Evolutionary conservation across 768 basidiomycete species (phyloP), one percentile per base, ranked within the genome.

Genomic region (Boletus huronensis): DNA sequence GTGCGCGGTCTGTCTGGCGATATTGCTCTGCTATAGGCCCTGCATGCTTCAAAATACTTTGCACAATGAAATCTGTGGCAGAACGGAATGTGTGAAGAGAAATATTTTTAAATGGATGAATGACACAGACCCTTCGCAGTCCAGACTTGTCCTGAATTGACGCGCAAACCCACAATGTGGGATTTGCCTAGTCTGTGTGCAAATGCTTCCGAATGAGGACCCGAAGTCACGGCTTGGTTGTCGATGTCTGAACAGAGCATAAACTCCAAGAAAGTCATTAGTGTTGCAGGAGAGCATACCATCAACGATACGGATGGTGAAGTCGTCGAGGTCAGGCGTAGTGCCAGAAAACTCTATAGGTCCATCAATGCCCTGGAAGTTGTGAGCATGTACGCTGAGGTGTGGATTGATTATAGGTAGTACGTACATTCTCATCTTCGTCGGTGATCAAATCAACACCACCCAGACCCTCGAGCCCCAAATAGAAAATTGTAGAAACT

Each of bases 401-500:
- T 48, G 39, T 6, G 34, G n/a, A 44, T 34, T 19, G 21, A n/a
- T 31, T 38, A 16, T 16, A 70, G 81, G 23, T 59, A 93, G 17
- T 16, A 70, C 81, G 23, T 59, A 93, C 92, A 68, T 88, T 81
- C 57, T 89, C 83, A 47, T 86, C 75, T 62, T 87, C 84, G 31
- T 86, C 84, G 0, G 83, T 88, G 47, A 89, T 86, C 78, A 97
- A 79, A 54, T 89, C 84, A 25, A 98, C 55, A 3, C 80, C 84
- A 14, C 96, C 94, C 1, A 94, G 73, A 0, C 94, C 95, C 63
- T 98, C 93, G 29, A 95, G 71, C 0, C 93, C 93, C 58, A 88
- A 73, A 64, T 98, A 96, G 66, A 93, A 96, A 48, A 98, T 80
- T 2, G 88, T 75, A 2, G 93, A 92, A 29, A 87, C 80, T 23